Base-by-base conservation (phyloP, 163 green algal species). In the Volvox carteri region DNA sequence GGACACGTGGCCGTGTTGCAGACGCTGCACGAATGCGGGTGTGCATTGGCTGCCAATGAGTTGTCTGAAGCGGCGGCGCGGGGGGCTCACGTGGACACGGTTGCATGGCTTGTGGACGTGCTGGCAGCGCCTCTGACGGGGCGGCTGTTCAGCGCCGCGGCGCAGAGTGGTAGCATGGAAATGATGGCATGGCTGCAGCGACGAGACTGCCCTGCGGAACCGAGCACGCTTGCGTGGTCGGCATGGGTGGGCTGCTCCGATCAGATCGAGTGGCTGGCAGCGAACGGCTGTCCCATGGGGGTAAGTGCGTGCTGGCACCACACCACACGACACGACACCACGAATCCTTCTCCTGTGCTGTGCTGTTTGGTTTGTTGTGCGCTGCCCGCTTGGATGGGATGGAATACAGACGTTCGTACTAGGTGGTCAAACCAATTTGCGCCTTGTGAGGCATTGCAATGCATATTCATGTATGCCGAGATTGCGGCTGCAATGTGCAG, bases 211-310 rank as follows among this genome's bases (percentile, higher is more conserved):
- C 44, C 80, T 11, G 56, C 39, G 44, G 80, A 68, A 14, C n/a
- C 42, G 3, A 42, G 4, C 30, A 75, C 62, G n/a, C 78, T 78
- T 37, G 44, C 33, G 18, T 50, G 44, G 80, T 72, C 11, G 16
- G 80, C 80, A 8, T 68, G 30, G 30, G 80, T 39, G 44, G 62
- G 80, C 62, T 70, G 80, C 80, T 9, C 35, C 28, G 44, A 78
- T 28, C 30, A 41, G 42, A n/a, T 87, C 1, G 62, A 70, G 44
- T 87, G 80, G 80, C 62, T 87, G 80, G 80, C 30, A 33, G 30
- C 46, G n/a, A 39, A 67, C 16, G 80, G 62, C 44, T 87, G 80
- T 62, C 62, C 62, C 30, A 87, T 87, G 80, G 30, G 30, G 80
- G 80, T 87, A 44, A 78, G 80, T 37, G 14, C 28, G 54, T 65